Base-by-base conservation (phyloP, 768 basidiomycete species). In the Leccinum arenicola region DNA sequence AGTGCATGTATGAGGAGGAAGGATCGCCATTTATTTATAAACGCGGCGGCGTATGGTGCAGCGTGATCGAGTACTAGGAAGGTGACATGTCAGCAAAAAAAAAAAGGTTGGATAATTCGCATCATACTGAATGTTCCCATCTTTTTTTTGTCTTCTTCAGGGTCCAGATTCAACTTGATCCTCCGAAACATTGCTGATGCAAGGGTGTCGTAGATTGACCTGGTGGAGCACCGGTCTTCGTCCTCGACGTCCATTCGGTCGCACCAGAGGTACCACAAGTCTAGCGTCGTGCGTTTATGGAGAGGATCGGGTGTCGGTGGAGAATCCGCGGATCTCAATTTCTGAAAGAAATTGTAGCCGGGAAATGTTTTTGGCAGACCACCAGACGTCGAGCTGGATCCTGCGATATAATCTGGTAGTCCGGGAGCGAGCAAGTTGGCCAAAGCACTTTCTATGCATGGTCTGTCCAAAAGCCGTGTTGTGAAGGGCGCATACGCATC, bases 321-420 rank as follows among this genome's bases (percentile, higher is more conserved):
- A 12, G 36, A 6, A 10, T 5, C n/a, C 3, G 19, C 14, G 6
- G 52, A 33, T 31, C 38, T 50, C 2, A 48, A 43, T 4, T 23
- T 21, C 9, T 49, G 38, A 25, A 58, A 43, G 15, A 11, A 15
- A 14, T 56, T 56, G 33, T 68, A 62, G 21, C 50, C 19, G 3
- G 55, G 55, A 14, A 69, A 64, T 4, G 11, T 14, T n/a, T 69
- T 64, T 17, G 58, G 1, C 8, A 35, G 8, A 11, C 63, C 52
- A 52, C 68, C 58, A 4, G 68, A 69, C 19, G 65, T 69, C 11
- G 62, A 61, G 6, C 60, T 62, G 21, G 67, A 69, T 21, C n/a
- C 23, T 8, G 19, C 48, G 3, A 68, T 54, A 27, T 19, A 67
- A 47, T 67, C 62, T n/a, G 67, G 68, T 1, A 68, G 6, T 31